Conservation (phyloP, 345 rosid species). For the Orychophragmus violaceus region DNA sequence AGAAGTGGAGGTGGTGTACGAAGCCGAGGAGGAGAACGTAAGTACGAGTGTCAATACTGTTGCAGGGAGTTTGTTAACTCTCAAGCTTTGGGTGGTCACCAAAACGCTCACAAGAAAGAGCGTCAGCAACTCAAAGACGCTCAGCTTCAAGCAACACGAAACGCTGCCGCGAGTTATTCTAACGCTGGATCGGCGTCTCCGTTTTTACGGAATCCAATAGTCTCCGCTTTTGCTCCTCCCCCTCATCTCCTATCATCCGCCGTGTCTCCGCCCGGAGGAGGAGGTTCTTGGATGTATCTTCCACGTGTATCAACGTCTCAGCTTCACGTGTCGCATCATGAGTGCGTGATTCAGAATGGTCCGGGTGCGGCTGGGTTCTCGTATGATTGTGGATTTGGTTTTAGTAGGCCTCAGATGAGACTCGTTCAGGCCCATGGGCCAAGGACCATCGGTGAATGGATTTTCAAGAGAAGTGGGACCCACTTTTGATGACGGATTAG, state of each 20-base stretch:
- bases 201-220: constrained; percentile 67
- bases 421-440: constrained; percentile 33
- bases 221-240: constrained; percentile 84
- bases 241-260: constrained; percentile 63
- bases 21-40: constrained; percentile 43
- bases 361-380: constrained; percentile 30
- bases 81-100: constrained; percentile 78
- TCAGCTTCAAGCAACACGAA: constrained; percentile 58
- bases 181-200: constrained; percentile 38
- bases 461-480: constrained; percentile 67
- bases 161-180: constrained; percentile 41
- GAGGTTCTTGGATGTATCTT: constrained; percentile 77
- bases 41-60: constrained; percentile 83
- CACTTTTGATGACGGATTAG: constrained; percentile 62
- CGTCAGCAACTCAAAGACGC: constrained; percentile 74
- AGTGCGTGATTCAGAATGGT: constrained; percentile 42
- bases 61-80: constrained; percentile 74
- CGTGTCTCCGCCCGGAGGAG: constrained; percentile 26
- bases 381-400: constrained; percentile 33
- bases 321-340: constrained; percentile 84
- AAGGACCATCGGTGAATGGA: constrained; percentile 59
- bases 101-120: constrained; percentile 84
- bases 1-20: constrained; percentile 12
- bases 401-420: constrained; percentile 28
- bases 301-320: constrained; percentile 59